phyloP scores from a whole-genome alignment of 1,284 basidiomycete species.

The Athelia sp. region DNA sequence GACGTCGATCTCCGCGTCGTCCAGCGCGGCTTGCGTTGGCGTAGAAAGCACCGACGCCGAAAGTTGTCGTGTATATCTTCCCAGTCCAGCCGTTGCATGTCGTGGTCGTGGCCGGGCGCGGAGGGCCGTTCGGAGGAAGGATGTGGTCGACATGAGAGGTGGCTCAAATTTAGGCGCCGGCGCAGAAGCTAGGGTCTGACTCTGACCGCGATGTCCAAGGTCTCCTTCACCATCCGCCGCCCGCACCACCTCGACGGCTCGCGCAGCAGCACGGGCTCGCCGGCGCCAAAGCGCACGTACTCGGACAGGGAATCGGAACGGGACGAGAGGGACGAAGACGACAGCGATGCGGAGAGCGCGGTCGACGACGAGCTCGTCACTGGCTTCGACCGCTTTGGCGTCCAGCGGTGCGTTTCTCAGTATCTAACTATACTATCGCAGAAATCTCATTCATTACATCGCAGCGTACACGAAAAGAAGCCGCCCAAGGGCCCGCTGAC shows the following conservation, averaged over 20 bases:
- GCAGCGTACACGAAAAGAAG: slow-evolving; percentile 42
- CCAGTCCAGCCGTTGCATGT: background rate
- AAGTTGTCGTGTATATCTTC: background rate
- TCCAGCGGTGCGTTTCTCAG: slow-evolving; percentile 66
- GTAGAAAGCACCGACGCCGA: background rate
- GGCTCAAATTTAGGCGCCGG: background rate
- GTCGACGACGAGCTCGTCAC: slow-evolving; percentile 66
- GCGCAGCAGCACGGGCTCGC: slow-evolving; percentile 39
- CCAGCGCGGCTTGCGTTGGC: slow-evolving; percentile 19
- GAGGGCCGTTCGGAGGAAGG: background rate
- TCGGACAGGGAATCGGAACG: slow-evolving; percentile 47
- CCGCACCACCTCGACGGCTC: slow-evolving; percentile 50
- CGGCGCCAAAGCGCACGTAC: slow-evolving; percentile 27
- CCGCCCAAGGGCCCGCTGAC: slow-evolving; percentile 62
- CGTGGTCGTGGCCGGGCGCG: background rate
- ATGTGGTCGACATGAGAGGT: background rate
- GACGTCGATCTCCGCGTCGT: slow-evolving; percentile 51
- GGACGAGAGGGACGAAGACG: slow-evolving; percentile 49
- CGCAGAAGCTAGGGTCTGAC: background rate
- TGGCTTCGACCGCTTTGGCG: slow-evolving; percentile 64
- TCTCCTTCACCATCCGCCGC: slow-evolving; percentile 72
- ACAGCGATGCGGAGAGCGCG: slow-evolving; percentile 44
- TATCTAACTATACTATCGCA: slow-evolving; percentile 2
- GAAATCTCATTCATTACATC: too few species aligned
- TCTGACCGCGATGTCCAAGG: slow-evolving; percentile 25